Evolutionary conservation across 108 stramenopile species (phyloP).

Genomic region (Cyclostephanos tholiformis): DNA sequence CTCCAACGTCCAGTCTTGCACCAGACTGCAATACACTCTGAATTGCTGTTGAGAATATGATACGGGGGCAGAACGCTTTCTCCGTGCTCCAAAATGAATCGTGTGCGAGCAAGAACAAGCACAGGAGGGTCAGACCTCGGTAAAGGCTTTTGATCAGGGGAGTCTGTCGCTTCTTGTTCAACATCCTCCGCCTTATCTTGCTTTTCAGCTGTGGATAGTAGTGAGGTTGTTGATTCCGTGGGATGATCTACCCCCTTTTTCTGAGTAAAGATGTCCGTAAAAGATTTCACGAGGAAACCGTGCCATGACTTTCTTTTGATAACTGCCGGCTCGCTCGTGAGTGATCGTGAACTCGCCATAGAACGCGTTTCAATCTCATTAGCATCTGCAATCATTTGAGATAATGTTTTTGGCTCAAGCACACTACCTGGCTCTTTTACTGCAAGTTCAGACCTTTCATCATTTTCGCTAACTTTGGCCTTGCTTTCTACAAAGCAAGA

Average conservation of each 20-base stretch:
- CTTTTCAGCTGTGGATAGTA: neutral
- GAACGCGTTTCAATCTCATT: constrained; percentile 34
- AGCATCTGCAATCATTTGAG: constrained; percentile 48
- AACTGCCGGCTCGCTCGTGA: constrained; percentile 2
- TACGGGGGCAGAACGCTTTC: constrained; percentile 62
- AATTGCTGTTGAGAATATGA: constrained; percentile 73
- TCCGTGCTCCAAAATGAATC: constrained; percentile 53
- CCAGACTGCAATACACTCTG: constrained; percentile 85
- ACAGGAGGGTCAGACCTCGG: constrained; percentile 53
- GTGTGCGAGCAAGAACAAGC: constrained; percentile 54
- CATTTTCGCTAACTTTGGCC: neutral
- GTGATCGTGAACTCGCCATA: constrained; percentile 10
- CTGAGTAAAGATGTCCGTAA: constrained; percentile 31
- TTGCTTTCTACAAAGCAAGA: constrained; percentile 11
- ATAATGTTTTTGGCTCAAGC: constrained; percentile 26
- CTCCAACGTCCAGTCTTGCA: constrained; percentile 52
- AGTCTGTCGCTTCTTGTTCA: neutral
- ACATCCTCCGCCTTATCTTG: neutral
- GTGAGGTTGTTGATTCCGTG: constrained; percentile 1
- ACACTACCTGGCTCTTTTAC: neutral
- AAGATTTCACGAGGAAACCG: constrained; percentile 36
- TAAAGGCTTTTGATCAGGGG: constrained; percentile 1
- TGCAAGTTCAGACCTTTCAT: neutral
- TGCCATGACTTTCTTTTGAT: constrained; percentile 23
- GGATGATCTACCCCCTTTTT: constrained; percentile 17